Evolutionary conservation across 768 basidiomycete genomes (phyloP).

Genomic region (Tylopilus rubrobrunneus): DNA sequence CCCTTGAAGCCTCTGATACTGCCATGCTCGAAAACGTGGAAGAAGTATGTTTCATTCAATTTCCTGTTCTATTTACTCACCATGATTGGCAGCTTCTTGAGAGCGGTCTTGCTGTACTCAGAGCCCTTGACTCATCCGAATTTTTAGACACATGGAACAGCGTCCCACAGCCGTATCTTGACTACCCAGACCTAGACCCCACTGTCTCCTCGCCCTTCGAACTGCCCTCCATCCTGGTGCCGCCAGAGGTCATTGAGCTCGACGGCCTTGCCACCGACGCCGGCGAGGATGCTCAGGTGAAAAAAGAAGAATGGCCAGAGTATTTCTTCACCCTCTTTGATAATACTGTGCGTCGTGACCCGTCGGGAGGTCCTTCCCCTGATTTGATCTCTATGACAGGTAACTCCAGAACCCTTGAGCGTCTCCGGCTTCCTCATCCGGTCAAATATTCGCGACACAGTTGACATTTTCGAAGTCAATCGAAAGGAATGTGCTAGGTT

Average conservation of each 20-base stretch:
- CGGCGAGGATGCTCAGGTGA: slow-evolving; percentile 66
- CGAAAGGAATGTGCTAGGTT: slow-evolving; percentile 91
- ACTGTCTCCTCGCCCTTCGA: slow-evolving; percentile 49
- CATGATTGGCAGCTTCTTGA: slow-evolving; percentile 60
- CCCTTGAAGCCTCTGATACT: slow-evolving; percentile 41
- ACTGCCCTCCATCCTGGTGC: slow-evolving; percentile 77
- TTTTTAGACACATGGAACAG: slow-evolving; percentile 54
- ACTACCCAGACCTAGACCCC: slow-evolving; percentile 41
- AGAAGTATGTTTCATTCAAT: slow-evolving; percentile 44
- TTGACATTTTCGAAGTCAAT: slow-evolving; percentile 93
- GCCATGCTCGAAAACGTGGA: slow-evolving; percentile 48
- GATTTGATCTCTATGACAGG: slow-evolving; percentile 37
- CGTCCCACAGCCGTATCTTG: slow-evolving; percentile 63
- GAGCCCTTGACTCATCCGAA: slow-evolving; percentile 54
- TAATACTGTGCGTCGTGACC: slow-evolving; percentile 38
- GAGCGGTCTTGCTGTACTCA: slow-evolving; percentile 59
- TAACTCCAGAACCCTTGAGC: slow-evolving; percentile 71
- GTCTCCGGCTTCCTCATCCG: slow-evolving; percentile 79
- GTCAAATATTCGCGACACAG: slow-evolving; percentile 65
- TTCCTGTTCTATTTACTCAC: background rate
- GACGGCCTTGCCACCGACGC: slow-evolving; percentile 66
- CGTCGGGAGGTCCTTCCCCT: background rate
- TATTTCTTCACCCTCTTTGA: slow-evolving; percentile 68
- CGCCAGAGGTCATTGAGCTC: slow-evolving; percentile 82
- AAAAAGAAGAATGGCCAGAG: slow-evolving; percentile 82